Percentiles rank a stretch among this genome's conserved stretches.
These are phyloP conservation scores for Volvox reticuliferus DNA, from an alignment of 139 green algal species.

Conservation along the genomic window DNA sequence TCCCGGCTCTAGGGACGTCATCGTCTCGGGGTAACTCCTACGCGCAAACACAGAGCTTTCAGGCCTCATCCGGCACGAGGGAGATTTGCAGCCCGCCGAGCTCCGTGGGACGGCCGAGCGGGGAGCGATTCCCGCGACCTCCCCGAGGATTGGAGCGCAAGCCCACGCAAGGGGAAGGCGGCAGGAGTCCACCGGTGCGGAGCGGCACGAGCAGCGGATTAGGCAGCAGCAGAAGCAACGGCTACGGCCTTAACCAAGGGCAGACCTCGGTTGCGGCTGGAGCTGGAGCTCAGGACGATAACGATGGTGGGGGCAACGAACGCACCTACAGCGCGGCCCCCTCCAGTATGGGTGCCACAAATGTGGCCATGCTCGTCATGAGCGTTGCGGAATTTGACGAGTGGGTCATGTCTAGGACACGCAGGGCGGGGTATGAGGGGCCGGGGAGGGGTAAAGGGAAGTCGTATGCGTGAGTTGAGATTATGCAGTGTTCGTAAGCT, in stretches of 20 bases:
- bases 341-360: constrained; percentile 26
- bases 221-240: not conserved
- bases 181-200: not conserved
- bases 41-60: not conserved
- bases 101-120: not conserved
- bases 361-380: constrained; percentile 50
- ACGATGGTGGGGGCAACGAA: not conserved
- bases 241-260: not conserved
- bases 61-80: not conserved
- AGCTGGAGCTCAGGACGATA: not conserved
- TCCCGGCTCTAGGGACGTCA: not conserved
- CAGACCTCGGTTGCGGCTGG: not conserved
- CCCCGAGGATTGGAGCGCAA: not conserved
- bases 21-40: not conserved
- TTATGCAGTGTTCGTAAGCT: not conserved
- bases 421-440: not conserved
- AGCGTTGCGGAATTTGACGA: constrained; percentile 62
- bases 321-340: constrained; percentile 34
- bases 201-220: not conserved
- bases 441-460: not conserved
- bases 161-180: not conserved
- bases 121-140: not conserved
- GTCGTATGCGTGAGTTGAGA: not conserved
- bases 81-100: not conserved
- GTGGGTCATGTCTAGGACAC: constrained; percentile 23